These are phyloP conservation scores for Letharia lupina DNA, from an alignment of 495 filamentous ascomycete genomes.

Conservation along the genomic window DNA sequence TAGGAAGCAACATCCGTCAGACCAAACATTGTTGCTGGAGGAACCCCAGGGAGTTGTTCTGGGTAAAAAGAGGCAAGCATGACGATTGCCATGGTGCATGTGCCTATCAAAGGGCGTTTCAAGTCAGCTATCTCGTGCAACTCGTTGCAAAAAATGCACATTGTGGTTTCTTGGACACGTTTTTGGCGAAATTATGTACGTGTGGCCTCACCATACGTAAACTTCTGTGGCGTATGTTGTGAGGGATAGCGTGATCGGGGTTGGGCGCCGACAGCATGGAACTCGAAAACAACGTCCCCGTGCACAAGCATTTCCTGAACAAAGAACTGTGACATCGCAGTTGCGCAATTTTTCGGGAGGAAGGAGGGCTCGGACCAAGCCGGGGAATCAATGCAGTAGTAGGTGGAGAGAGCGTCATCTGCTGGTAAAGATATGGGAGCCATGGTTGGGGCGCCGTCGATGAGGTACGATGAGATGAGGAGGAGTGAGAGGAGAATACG, in stretches of 20 bases:
- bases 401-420: background rate
- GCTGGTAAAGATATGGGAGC: background rate
- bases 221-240: constrained; percentile 5
- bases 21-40: background rate
- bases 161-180: background rate
- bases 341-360: background rate
- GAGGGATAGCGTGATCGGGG: background rate
- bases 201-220: background rate
- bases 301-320: background rate
- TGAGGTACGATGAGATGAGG: background rate
- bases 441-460: background rate
- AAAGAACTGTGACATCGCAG: background rate
- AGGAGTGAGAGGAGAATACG: background rate
- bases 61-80: background rate
- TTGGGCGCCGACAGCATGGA: background rate
- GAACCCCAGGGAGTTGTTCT: constrained; percentile 6
- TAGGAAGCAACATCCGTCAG: constrained; percentile 1
- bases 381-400: background rate
- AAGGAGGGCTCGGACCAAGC: background rate
- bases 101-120: background rate
- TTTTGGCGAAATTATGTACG: background rate
- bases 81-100: constrained; percentile 12
- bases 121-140: background rate
- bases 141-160: background rate
- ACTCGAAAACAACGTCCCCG: background rate